phyloP scores from a whole-genome alignment of 176 grass and related monocot species.

The Oryza glumipatula region DNA sequence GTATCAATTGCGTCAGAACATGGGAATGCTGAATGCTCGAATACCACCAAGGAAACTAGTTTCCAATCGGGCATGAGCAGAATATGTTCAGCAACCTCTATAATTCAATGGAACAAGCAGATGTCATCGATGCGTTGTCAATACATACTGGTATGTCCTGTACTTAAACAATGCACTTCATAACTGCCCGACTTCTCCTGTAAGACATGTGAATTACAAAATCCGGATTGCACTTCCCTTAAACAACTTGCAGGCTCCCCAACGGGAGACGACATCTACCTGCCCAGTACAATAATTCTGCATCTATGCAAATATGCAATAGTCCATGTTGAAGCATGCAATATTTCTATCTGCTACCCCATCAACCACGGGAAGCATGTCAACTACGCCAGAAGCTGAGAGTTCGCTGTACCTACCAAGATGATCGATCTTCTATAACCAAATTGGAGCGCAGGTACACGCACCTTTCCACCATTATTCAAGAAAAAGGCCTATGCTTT shows the following conservation, averaged over 20 bases:
- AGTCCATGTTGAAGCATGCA: not conserved
- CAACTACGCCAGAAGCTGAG: slow-evolving; percentile 19
- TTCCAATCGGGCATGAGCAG: slow-evolving; percentile 47
- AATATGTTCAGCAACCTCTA: slow-evolving; percentile 31
- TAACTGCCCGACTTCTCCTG: not conserved
- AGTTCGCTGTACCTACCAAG: slow-evolving; percentile 15
- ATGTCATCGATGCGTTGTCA: not conserved
- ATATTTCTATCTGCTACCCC: not conserved
- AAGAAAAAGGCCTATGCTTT: not conserved
- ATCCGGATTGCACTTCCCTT: slow-evolving; percentile 9
- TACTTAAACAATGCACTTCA: slow-evolving; percentile 23
- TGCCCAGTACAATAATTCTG: slow-evolving; percentile 38
- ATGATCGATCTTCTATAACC: slow-evolving; percentile 14
- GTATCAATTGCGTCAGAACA: slow-evolving; percentile 19
- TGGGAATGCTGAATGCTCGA: slow-evolving; percentile 25
- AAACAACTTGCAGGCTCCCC: not conserved
- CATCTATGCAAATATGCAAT: not conserved
- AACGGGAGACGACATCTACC: not conserved
- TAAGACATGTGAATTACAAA: not conserved
- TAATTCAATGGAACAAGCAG: slow-evolving; percentile 30
- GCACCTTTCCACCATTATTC: slow-evolving; percentile 4
- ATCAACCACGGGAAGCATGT: slow-evolving; percentile 18
- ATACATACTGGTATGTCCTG: slow-evolving; percentile 10
- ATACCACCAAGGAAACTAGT: slow-evolving; percentile 28
- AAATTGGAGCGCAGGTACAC: slow-evolving; percentile 36